phyloP scores from a whole-genome alignment of 169 alveolate genomes.

The Theileria sp. region DNA sequence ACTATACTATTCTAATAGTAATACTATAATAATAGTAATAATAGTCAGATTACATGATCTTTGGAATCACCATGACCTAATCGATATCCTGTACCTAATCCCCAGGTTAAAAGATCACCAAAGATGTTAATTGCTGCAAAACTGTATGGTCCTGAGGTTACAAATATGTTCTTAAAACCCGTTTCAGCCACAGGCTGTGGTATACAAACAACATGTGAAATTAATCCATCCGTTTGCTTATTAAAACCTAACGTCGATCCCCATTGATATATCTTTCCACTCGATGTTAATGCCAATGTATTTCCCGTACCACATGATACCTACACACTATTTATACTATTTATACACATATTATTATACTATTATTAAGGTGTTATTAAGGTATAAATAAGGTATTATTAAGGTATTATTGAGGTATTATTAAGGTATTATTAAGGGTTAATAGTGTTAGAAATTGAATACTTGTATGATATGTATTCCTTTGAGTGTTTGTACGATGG shows the following conservation, averaged over 20 bases:
- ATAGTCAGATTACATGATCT: conserved; percentile 32
- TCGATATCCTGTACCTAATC: conserved; percentile 65
- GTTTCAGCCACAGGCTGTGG: conserved; percentile 35
- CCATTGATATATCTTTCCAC: conserved; percentile 79
- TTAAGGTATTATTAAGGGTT: no score
- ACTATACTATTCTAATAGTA: no score
- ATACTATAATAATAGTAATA: no score
- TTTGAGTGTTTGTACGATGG: conserved; percentile 38
- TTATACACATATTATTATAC: no score
- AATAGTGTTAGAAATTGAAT: no score
- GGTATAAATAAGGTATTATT: no score
- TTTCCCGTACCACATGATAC: conserved; percentile 73
- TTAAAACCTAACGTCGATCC: conserved; percentile 51
- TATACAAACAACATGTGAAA: conserved; percentile 13
- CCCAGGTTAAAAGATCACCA: conserved; percentile 74
- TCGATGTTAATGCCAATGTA: conserved; percentile 67
- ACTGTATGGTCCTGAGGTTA: conserved; percentile 76
- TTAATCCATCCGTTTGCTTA: conserved; percentile 18
- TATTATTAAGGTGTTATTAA: no score
- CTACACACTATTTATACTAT: conserved; percentile 29
- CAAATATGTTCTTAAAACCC: conserved; percentile 45
- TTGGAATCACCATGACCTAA: conserved; percentile 68
- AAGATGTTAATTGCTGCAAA: conserved; percentile 67
- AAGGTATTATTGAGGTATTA: background rate
- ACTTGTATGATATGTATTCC: conserved; percentile 58